Base-by-base conservation (phyloP, 2,329 filamentous ascomycete genomes). In the Fusarium irregulare region DNA sequence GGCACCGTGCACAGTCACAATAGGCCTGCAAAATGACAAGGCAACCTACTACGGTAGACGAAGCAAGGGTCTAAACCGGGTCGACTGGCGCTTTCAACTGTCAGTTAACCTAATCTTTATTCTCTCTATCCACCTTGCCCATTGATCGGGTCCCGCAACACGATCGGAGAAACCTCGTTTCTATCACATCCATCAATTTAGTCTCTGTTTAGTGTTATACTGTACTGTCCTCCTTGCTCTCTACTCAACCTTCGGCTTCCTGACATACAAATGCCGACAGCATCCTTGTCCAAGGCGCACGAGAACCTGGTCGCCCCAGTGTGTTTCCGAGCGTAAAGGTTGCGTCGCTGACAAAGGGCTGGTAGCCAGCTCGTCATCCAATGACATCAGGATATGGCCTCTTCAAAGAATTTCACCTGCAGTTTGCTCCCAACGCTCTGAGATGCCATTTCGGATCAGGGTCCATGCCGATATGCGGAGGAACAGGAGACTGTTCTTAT, bases 21-120 rank as follows among this genome's bases (percentile, higher is more conserved):
- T 32, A 64, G 44, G 41, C 28, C 46, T 50, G 25, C 28, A 47
- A 37, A 42, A 23, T 45, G 57, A 61, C 40, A 56, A 41, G 34
- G 18, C 23, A 45, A 61, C 37, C 56, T 37, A 21, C 49, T 56
- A 47, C 25, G 30, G 56, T 59, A 68, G 49, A 14, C 40, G 28
- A 65, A 56, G 30, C 56, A 60, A 50, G 60, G 60, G 49, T 67
- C 60, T 57, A 32, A 65, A 65, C 45, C 48, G 50, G 57, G 56
- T 49, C 60, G 45, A 56, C 58, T 59, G 56, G 23, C 32, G 58
- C 25, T 41, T 44, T 51, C 59, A 61, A 44, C 44, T 61, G 55
- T 75, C 68, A 73, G 70, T 61, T 57, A 60, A 41, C 56, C 37
- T 56, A 56, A 53, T 65, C 30, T 54, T 30, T 54, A 54, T 64